Evolutionary conservation across 805 yeast species (phyloP), one percentile per base, ranked within the genome.

Genomic region (Candida sonorensis): DNA sequence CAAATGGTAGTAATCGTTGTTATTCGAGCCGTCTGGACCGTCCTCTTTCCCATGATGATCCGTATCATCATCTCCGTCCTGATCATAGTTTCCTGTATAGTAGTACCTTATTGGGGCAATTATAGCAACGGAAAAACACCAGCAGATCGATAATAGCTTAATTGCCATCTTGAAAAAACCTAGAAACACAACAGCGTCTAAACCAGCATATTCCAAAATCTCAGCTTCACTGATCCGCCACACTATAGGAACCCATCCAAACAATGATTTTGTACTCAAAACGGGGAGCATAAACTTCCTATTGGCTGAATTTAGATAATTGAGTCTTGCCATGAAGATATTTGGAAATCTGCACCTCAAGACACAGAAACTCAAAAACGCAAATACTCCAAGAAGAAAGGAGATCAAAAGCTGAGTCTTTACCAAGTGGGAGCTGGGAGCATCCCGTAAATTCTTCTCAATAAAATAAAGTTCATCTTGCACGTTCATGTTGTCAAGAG

Each of bases 151-250:
- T 16, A 90, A 57, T 7, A 84, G 62, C 51, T 75, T 75, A 30
- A 88, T 83, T 39, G 92, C 73, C 83, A 87, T 84, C 39, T 83
- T 80, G 69, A 92, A 92, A 53, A 90, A 88, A 4, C 87, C 87
- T 20, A 90, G 59, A 50, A 84, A 90, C 29, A 92, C 97, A 59
- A 73, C 87, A 1, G 97, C 97, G 60, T 90, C 98, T 27, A 90
- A 59, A 0, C 98, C 98, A 3, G 97, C 95, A 48, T 79, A 81
- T 39, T 86, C 90, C 31, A 90, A 66, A 2, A 92, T 72, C 36
- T 86, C 87, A 11, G 72, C 66, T 45, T 90, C 97, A 17, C 69
- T 64, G 13, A 88, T 76, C 10, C 57, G 56, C 50, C 72, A 72
- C 10, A 90, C 60, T 0, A 76, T 72, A 0, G 77, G 72, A 7